phyloP scores from a whole-genome alignment of 495 filamentous ascomycete species.

The Rhizodiscina lignyota region DNA sequence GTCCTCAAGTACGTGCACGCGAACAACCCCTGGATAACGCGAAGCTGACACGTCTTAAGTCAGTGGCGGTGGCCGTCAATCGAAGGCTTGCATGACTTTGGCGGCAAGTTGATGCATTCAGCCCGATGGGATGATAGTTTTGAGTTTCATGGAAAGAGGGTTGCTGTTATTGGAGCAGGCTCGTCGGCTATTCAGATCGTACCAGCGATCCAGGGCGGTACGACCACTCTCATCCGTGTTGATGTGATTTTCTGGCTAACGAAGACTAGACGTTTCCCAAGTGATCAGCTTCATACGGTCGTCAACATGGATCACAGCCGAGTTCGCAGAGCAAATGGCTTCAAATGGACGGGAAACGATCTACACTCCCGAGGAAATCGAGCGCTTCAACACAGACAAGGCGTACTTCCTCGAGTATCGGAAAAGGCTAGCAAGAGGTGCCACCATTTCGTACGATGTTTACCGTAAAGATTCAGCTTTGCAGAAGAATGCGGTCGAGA shows the following conservation, averaged over 20 bases:
- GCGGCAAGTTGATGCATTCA: conserved; percentile 26
- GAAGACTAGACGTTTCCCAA: background rate
- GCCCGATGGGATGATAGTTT: conserved; percentile 37
- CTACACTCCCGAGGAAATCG: conserved; percentile 22
- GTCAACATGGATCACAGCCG: background rate
- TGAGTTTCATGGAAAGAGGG: conserved; percentile 34
- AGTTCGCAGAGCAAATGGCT: background rate
- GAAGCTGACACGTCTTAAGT: background rate
- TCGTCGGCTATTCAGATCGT: conserved; percentile 15
- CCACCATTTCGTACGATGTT: conserved; percentile 29
- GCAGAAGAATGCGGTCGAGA: background rate
- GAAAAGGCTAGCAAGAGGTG: conserved; percentile 39
- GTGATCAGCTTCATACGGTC: background rate
- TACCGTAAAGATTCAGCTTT: background rate
- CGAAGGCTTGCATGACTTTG: conserved; percentile 13
- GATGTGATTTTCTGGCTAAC: background rate
- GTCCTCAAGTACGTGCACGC: conserved; percentile 12
- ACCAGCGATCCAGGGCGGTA: conserved; percentile 11
- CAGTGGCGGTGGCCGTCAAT: conserved; percentile 9
- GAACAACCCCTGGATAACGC: background rate
- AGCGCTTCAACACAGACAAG: conserved; percentile 28
- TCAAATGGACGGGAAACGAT: background rate
- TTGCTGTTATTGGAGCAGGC: conserved; percentile 36
- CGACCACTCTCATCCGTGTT: background rate
- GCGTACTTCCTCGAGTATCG: conserved; percentile 33